Base-by-base conservation (phyloP, 2,329 filamentous ascomycete genomes). In the Ampelomyces quisqualis region DNA sequence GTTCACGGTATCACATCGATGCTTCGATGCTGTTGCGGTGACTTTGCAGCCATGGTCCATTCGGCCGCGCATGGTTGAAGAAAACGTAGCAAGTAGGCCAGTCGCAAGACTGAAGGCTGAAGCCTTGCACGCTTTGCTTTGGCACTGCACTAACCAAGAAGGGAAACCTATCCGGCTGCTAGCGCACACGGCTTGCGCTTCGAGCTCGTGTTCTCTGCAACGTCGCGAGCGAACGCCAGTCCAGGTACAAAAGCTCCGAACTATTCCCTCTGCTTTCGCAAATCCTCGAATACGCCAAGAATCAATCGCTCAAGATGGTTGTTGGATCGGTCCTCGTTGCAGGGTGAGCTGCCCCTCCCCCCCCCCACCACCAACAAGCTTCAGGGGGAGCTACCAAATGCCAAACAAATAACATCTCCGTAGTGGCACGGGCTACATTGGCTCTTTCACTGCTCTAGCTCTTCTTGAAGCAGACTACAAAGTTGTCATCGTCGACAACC, bases 391-490 rank as follows among this genome's bases (percentile, higher is more conserved):
- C 33, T 31, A 18, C 24, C 27, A 33, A 40, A 38, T 14, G 8
- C 22, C 7, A 21, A 34, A 23, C n/a, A 34, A 14, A 20, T 37
- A 37, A 45, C 42, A 19, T 11, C 11, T 7, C 29, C 10, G 41
- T 54, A 96, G 93, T 80, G 93, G 93, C 65, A 95, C 90, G 54
- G 93, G 93, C 76, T 98, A 98, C 79, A 98, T 98, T 72, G 93
- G 93, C 69, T 97, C 91, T 35, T 97, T 97, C 78, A 98, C 93
- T 48, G 78, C 88, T 41, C 84, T 98, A 36, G 85, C 90, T 38
- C 87, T 98, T 18, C 88, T 98, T 57, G 80, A 96, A 67, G 87
- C 93, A 65, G 90, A 84, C 70, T 97, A 97, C 80, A 85, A 97
- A 70, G 93, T 98, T 51, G 86, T 98, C 69, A 89, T 98, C 53